A percentile compares a stretch with the other conserved stretches of the same genome.
These are phyloP conservation scores for Papiliotrema laurentii DNA, from an alignment of 1,284 basidiomycete genomes.

Conservation along the genomic window DNA sequence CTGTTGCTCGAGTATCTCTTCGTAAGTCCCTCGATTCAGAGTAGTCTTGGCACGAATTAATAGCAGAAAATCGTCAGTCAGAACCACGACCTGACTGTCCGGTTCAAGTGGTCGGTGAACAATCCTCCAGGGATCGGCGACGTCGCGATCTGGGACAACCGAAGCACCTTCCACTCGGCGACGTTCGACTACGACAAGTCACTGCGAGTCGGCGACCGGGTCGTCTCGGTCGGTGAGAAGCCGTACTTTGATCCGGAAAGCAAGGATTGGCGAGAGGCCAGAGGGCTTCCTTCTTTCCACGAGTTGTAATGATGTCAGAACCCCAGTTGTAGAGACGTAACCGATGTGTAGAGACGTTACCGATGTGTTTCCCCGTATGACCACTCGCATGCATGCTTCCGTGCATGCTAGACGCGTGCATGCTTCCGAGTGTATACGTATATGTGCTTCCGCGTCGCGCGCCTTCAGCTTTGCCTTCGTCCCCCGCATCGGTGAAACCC, in stretches of 20 bases:
- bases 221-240: conserved; percentile 18
- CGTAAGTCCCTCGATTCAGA: conserved; percentile 1
- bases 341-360: too few relatives aligned
- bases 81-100: conserved; percentile 61
- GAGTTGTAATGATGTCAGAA: not conserved
- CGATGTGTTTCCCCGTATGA: too few relatives aligned
- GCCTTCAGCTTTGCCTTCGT: too few relatives aligned
- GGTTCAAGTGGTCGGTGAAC: conserved; percentile 48
- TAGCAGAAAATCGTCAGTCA: conserved; percentile 39
- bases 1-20: conserved; percentile 28
- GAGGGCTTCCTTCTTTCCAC: conserved; percentile 1
- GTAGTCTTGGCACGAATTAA: conserved; percentile 27
- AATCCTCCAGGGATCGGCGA: conserved; percentile 27
- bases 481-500: too few relatives aligned
- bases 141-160: conserved; percentile 51
- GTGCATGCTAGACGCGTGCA: too few relatives aligned
- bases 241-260: conserved; percentile 13
- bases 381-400: too few relatives aligned
- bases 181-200: conserved; percentile 15
- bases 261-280: conserved; percentile 3
- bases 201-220: conserved; percentile 22
- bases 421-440: too few relatives aligned
- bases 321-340: too few relatives aligned
- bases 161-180: conserved; percentile 3
- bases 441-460: too few relatives aligned